Evolutionary conservation across 1,284 basidiomycete genomes (phyloP).

Genomic region (Puccinia triticina): DNA sequence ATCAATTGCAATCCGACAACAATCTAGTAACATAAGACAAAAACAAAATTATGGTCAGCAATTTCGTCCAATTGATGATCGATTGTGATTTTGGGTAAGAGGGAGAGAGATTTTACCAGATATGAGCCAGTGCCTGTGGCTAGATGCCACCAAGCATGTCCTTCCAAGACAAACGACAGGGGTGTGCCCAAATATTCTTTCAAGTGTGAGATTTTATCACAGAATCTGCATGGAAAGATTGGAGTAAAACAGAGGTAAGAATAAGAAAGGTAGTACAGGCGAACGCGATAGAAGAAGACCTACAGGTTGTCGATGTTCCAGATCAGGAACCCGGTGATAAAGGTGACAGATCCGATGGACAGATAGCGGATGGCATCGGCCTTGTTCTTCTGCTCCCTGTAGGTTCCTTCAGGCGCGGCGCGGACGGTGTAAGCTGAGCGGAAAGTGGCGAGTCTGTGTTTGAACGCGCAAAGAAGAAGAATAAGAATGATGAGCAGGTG

Average conservation of each 20-base stretch:
- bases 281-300: background rate
- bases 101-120: slow-evolving; percentile 23
- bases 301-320: slow-evolving; percentile 66
- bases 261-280: too few species aligned
- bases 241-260: too few species aligned
- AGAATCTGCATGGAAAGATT: slow-evolving; percentile 27
- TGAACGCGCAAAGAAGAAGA: slow-evolving; percentile 47
- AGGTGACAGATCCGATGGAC: slow-evolving; percentile 57
- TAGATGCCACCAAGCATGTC: slow-evolving; percentile 65
- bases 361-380: slow-evolving; percentile 52
- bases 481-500: too few species aligned
- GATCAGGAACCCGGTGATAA: slow-evolving; percentile 62
- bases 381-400: slow-evolving; percentile 23
- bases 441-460: slow-evolving; percentile 54
- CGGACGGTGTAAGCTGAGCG: slow-evolving; percentile 49
- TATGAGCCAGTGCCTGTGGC: slow-evolving; percentile 64
- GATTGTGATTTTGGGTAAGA: too few species aligned
- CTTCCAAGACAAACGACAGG: slow-evolving; percentile 53
- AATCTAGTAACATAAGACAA: background rate
- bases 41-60: too few species aligned
- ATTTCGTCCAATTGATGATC: background rate
- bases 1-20: slow-evolving; percentile 44
- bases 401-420: slow-evolving; percentile 53
- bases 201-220: slow-evolving; percentile 52
- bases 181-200: slow-evolving; percentile 56